Conservation (phyloP, 305 asterid genomes). For the Euphrasia arctica region DNA sequence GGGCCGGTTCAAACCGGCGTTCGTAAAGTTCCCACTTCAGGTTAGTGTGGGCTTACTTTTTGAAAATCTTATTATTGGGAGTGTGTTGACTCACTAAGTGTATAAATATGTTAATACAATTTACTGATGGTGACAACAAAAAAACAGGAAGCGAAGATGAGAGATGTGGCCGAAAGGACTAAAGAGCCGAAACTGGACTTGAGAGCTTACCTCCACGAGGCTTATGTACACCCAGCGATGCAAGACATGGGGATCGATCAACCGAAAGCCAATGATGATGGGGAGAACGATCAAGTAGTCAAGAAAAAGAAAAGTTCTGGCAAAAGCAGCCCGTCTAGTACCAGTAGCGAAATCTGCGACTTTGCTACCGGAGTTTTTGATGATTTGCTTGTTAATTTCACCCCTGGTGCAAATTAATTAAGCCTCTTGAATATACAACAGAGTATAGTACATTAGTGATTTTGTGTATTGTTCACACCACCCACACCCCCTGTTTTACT, state of each 20-base stretch:
- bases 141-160: constrained; percentile 76
- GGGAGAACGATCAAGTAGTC: constrained; percentile 60
- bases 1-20: constrained; percentile 73
- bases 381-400: constrained; percentile 10
- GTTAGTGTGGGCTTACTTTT: too few species aligned
- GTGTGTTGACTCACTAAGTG: constrained; percentile 31
- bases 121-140: not conserved
- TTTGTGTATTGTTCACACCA: too few species aligned
- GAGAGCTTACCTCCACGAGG: constrained; percentile 63
- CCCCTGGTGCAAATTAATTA: not conserved
- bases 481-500: too few species aligned
- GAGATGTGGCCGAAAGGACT: constrained; percentile 70
- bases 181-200: constrained; percentile 65
- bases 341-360: constrained; percentile 31
- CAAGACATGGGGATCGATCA: constrained; percentile 41
- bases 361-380: constrained; percentile 5
- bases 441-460: too few species aligned
- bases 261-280: constrained; percentile 43
- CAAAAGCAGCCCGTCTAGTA: constrained; percentile 31
- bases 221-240: constrained; percentile 78
- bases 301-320: constrained; percentile 56
- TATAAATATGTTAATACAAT: constrained; percentile 20
- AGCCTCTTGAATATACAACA: too few species aligned
- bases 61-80: too few species aligned
- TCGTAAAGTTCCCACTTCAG: constrained; percentile 67